Evolutionary conservation across 768 basidiomycete genomes (phyloP), one percentile per base, ranked within the genome.

Genomic region (Termitomyces bulborhizus): DNA sequence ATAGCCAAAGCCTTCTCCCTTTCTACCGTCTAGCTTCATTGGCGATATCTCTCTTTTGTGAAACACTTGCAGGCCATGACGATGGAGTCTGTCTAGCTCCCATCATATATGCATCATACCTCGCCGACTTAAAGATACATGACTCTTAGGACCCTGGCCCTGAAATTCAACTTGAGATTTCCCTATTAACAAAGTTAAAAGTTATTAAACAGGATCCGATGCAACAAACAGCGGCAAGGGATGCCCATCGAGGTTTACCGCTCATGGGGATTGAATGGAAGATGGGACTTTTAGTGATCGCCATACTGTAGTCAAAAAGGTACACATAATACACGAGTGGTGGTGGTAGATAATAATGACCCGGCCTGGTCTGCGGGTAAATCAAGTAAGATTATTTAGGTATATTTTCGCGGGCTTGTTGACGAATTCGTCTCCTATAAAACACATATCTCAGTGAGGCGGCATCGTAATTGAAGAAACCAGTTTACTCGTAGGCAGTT

Each of bases 391-490:
- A 45, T 65, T 80, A 97, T 77, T 93, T 93, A 1, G 93, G 93
- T 61, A 88, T 73, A 70, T 95, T 90, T 57, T 97, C 93, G 62
- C 88, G 80, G 4, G 96, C 95, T 69, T 98, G 95, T 55, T 82
- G 78, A 65, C 82, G 84, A 58, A 98, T 82, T 67, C 84, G 81
- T 66, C 85, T 83, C 72, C 91, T 93, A 61, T 13, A 57, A n/a
- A 34, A 36, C 9, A 4, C 12, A 41, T 31, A 32, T 52, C 18
- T 39, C 32, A 36, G 31, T 29, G 24, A n/a, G 41, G n/a, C 32
- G 21, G 9, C 9, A 36, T 31, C 11, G 6, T 3, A 15, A n/a
- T 11, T 41, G 0, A 15, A 46, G 6, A 18, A 18, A 32, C 2
- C 31, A 43, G 24, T 86, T 71, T 66, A 92, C 91, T 97, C 93